A percentile compares a stretch with the other conserved stretches of the same genome.
Conservation (phyloP, 306 rosid genomes). For the Amphicarpaea edgeworthii region DNA sequence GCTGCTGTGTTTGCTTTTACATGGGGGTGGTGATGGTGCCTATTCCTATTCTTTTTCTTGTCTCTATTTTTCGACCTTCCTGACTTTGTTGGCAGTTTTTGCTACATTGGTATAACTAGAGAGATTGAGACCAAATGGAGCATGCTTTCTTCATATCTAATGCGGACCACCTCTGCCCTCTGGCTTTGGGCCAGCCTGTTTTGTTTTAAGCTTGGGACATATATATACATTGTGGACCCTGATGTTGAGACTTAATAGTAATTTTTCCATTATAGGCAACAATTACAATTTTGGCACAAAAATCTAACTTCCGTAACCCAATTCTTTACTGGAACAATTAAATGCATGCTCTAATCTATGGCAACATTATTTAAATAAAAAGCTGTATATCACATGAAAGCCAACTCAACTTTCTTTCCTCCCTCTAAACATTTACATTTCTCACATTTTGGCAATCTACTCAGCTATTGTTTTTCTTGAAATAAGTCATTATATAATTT, state of each 20-base stretch:
- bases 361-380: background rate
- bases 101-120: slow-evolving; percentile 37
- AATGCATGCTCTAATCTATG: slow-evolving; percentile 29
- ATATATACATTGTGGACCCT: slow-evolving; percentile 52
- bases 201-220: slow-evolving; percentile 45
- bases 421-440: background rate
- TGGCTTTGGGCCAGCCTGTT: slow-evolving; percentile 47
- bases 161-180: slow-evolving; percentile 43
- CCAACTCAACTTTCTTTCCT: background rate
- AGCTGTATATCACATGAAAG: background rate
- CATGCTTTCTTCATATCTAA: slow-evolving; percentile 45
- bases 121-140: slow-evolving; percentile 47
- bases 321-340: slow-evolving; percentile 6
- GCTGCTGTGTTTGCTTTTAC: slow-evolving; percentile 38
- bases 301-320: slow-evolving; percentile 38
- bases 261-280: slow-evolving; percentile 55
- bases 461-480: background rate
- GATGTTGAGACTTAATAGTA: slow-evolving; percentile 35
- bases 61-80: slow-evolving; percentile 36
- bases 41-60: slow-evolving; percentile 42
- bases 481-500: background rate
- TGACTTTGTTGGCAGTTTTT: slow-evolving; percentile 47
- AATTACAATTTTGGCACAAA: slow-evolving; percentile 54
- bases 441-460: slow-evolving; percentile 2
- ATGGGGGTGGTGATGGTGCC: slow-evolving; percentile 44